These are phyloP conservation scores for Heritiera fomes DNA, from an alignment of 345 rosid species.

Conservation along the genomic window DNA sequence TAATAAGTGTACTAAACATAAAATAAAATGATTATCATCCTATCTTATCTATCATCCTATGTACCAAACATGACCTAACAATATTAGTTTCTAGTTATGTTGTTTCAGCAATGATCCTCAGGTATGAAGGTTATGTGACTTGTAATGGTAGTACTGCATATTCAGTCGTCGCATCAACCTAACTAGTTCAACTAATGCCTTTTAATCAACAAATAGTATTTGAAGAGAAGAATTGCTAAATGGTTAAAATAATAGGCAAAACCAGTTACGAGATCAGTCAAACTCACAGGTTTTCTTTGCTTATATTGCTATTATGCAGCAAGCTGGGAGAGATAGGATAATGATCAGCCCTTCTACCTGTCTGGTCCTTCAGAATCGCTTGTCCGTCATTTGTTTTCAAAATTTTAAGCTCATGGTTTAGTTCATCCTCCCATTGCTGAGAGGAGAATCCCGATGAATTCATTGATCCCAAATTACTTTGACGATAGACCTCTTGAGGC, in stretches of 20 bases:
- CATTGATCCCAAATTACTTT: slow-evolving; percentile 47
- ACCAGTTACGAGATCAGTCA: slow-evolving; percentile 21
- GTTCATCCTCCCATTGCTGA: slow-evolving; percentile 70
- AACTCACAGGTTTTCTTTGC: slow-evolving; percentile 85
- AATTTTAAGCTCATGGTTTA: slow-evolving; percentile 66
- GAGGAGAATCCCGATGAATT: slow-evolving; percentile 53
- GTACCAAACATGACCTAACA: too few species aligned
- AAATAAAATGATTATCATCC: too few species aligned
- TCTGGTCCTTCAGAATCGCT: slow-evolving; percentile 55
- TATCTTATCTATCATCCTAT: too few species aligned
- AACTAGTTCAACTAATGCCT: not conserved
- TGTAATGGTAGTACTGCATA: not conserved
- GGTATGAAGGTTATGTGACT: not conserved
- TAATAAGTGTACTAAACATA: too few species aligned
- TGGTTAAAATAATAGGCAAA: not conserved
- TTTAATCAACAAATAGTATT: not conserved
- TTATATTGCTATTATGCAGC: slow-evolving; percentile 64
- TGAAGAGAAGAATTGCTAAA: not conserved
- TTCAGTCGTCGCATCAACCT: not conserved
- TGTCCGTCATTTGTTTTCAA: slow-evolving; percentile 59
- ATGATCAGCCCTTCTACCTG: slow-evolving; percentile 44
- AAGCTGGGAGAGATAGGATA: slow-evolving; percentile 84
- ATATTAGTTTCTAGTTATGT: too few species aligned
- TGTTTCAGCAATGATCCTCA: not conserved
- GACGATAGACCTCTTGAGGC: slow-evolving; percentile 71